Percentiles rank a stretch among this genome's conserved stretches.
These are phyloP conservation scores for Fusarium cyanostomum DNA, from an alignment of 2,329 filamentous ascomycete genomes.

Conservation along the genomic window DNA sequence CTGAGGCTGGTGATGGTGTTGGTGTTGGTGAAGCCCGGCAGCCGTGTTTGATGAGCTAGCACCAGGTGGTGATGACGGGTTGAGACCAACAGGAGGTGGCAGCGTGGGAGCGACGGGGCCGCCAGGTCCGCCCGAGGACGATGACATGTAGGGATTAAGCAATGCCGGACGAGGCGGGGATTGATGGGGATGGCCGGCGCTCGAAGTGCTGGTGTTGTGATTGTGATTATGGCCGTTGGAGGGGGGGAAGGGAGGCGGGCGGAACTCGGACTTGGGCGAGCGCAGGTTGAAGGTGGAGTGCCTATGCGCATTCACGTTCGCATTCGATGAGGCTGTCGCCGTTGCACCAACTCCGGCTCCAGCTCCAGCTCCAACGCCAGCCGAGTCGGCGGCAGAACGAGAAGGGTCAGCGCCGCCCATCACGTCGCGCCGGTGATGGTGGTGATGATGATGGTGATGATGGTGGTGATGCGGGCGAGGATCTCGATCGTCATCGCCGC, in stretches of 20 bases:
- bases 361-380: slow-evolving; percentile 19
- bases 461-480: slow-evolving; percentile 45
- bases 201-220: slow-evolving; percentile 41
- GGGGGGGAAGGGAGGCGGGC: slow-evolving; percentile 45
- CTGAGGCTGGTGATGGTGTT: slow-evolving; percentile 40
- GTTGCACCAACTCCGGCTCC: slow-evolving; percentile 19
- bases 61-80: slow-evolving; percentile 34
- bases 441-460: slow-evolving; percentile 49
- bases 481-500: slow-evolving; percentile 51
- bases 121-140: slow-evolving; percentile 44
- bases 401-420: slow-evolving; percentile 49
- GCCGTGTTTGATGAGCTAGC: slow-evolving; percentile 9
- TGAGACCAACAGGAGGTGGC: slow-evolving; percentile 44
- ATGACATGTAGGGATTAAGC: slow-evolving; percentile 51
- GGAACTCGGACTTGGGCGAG: slow-evolving; percentile 58
- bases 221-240: slow-evolving; percentile 43
- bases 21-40: slow-evolving; percentile 41
- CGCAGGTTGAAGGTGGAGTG: slow-evolving; percentile 60
- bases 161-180: slow-evolving; percentile 46
- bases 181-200: slow-evolving; percentile 45
- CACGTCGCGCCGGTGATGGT: slow-evolving; percentile 58
- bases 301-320: slow-evolving; percentile 47
- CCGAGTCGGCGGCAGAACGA: slow-evolving; percentile 28
- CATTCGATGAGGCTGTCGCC: slow-evolving; percentile 36
- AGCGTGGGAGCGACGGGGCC: slow-evolving; percentile 46